Conservation (phyloP, 2,329 filamentous ascomycete genomes). For the Zopfia rhizophila region DNA sequence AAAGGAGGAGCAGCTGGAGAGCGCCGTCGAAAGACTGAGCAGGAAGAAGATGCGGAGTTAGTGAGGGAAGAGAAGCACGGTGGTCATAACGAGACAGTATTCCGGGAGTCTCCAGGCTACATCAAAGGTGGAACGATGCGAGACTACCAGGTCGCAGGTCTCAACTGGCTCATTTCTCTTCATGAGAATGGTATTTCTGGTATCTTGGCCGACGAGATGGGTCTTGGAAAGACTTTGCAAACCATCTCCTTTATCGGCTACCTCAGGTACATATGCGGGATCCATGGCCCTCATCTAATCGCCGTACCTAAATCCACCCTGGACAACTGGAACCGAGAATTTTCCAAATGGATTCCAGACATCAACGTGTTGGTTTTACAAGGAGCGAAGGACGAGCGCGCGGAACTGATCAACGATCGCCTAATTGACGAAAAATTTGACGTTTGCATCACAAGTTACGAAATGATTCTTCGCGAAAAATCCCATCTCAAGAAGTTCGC, state of each 20-base stretch:
- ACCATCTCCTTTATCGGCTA: slow-evolving; percentile 98
- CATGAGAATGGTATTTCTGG: slow-evolving; percentile 99
- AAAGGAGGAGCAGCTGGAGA: slow-evolving; percentile 86
- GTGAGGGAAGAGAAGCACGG: slow-evolving; percentile 88
- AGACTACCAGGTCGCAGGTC: slow-evolving; percentile 93
- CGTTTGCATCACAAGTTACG: slow-evolving; percentile 97
- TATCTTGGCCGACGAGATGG: slow-evolving; percentile 98
- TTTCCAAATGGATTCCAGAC: slow-evolving; percentile 92
- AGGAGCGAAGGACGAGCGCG: slow-evolving; percentile 92
- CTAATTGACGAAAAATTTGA: slow-evolving; percentile 96
- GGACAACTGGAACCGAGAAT: slow-evolving; percentile 98
- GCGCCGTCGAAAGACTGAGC: slow-evolving; percentile 87
- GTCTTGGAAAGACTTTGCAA: slow-evolving; percentile 95
- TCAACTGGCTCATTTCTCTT: slow-evolving; percentile 97
- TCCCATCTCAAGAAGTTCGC: slow-evolving; percentile 95
- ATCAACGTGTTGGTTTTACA: slow-evolving; percentile 94
- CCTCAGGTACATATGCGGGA: slow-evolving; percentile 87
- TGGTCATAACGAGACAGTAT: slow-evolving; percentile 80
- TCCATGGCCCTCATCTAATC: slow-evolving; percentile 89
- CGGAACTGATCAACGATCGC: slow-evolving; percentile 86
- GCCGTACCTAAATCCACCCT: slow-evolving; percentile 96
- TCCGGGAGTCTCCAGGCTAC: slow-evolving; percentile 92
- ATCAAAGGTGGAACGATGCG: slow-evolving; percentile 87
- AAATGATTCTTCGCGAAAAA: slow-evolving; percentile 98
- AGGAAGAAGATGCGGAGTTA: slow-evolving; percentile 95